These are phyloP conservation scores for Geosmithia putterillii DNA, from an alignment of 2,329 filamentous ascomycete genomes.

Conservation along the genomic window DNA sequence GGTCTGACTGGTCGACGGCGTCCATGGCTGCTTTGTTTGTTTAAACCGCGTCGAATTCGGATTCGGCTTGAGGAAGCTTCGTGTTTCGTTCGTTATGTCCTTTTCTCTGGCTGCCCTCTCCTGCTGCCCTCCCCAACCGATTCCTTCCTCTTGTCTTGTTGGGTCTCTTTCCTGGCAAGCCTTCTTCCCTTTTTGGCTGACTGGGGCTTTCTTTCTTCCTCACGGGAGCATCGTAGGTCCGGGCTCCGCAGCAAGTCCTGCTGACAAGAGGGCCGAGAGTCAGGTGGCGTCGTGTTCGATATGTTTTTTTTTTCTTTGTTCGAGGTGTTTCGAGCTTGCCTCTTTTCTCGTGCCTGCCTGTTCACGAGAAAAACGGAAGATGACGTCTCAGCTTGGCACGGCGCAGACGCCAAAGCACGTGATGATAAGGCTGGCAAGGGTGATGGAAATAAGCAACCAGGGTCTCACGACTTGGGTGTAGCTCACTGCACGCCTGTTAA, in stretches of 20 bases:
- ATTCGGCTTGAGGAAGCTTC: neutral
- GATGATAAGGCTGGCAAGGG: neutral
- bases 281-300: neutral
- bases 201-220: neutral
- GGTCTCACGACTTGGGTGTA: neutral
- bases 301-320: neutral
- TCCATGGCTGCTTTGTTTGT: conserved; percentile 33
- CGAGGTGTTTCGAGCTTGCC: too few relatives aligned
- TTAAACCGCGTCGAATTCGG: too few relatives aligned
- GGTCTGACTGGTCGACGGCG: conserved; percentile 43
- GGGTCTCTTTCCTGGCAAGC: neutral
- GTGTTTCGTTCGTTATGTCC: neutral
- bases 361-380: neutral
- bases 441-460: neutral
- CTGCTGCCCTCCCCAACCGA: neutral
- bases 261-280: neutral
- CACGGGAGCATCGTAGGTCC: neutral
- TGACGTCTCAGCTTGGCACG: neutral
- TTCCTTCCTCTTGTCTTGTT: too few relatives aligned
- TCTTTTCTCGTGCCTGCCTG: neutral
- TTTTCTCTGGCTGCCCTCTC: neutral
- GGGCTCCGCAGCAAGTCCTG: neutral
- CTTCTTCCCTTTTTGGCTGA: neutral
- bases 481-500: neutral
- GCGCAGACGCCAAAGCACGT: conserved; percentile 3